phyloP scores from a whole-genome alignment of 306 rosid genomes.

The Cicer pinnatifidum region DNA sequence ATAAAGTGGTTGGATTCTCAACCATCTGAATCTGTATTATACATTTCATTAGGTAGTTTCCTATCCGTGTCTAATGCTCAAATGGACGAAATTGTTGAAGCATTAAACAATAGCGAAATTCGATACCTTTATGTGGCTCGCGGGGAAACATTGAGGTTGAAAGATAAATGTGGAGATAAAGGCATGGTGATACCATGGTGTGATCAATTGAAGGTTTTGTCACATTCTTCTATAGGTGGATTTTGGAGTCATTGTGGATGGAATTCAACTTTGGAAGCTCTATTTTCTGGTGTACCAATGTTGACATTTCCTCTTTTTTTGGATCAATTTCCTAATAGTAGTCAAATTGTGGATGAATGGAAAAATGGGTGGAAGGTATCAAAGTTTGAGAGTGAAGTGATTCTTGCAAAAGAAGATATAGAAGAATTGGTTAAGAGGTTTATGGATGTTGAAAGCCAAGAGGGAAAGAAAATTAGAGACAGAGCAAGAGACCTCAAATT shows the following conservation, averaged over 20 bases:
- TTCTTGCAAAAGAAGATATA: constrained; percentile 42
- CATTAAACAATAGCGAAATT: constrained; percentile 42
- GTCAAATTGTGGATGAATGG: constrained; percentile 58
- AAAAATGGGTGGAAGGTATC: constrained; percentile 50
- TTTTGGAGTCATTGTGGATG: constrained; percentile 73
- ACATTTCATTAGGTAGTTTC: constrained; percentile 68
- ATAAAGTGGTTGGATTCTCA: constrained; percentile 64
- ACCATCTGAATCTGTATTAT: constrained; percentile 57
- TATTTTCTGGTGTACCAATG: constrained; percentile 56
- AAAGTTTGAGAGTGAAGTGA: constrained; percentile 28
- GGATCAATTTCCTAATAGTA: constrained; percentile 59
- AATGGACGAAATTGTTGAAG: constrained; percentile 56
- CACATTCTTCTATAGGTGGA: constrained; percentile 52
- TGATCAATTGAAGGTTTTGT: constrained; percentile 63
- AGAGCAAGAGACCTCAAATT: constrained; percentile 50
- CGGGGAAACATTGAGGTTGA: constrained; percentile 46
- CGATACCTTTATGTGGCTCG: constrained; percentile 62
- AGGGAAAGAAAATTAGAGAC: constrained; percentile 48
- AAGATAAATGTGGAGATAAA: constrained; percentile 49
- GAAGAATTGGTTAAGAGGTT: constrained; percentile 39
- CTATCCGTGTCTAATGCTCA: constrained; percentile 53
- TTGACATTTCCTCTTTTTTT: constrained; percentile 55
- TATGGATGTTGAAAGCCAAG: constrained; percentile 47
- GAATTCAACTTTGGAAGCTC: constrained; percentile 59
- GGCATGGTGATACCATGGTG: constrained; percentile 65